Conservation (phyloP, 371 early-diverging fungal genomes). For the Actinomucor elegans region DNA sequence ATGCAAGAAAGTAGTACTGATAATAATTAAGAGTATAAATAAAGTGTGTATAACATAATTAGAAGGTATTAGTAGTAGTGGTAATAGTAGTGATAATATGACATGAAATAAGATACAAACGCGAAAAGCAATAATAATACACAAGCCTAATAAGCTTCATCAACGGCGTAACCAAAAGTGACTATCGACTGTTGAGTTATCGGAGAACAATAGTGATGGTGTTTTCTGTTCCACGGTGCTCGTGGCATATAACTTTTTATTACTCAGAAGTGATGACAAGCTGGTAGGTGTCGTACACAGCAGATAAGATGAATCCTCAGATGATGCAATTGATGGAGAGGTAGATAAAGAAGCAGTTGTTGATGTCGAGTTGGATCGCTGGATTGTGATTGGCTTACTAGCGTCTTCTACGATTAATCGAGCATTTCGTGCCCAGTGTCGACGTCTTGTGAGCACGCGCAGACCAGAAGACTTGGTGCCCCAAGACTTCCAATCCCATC, state of each 20-base stretch:
- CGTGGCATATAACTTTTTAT: constrained; percentile 1
- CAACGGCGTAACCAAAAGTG: constrained; percentile 12
- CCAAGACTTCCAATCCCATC: constrained; percentile 19
- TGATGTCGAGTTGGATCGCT: constrained; percentile 1
- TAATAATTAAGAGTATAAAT: no score
- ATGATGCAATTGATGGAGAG: constrained; percentile 1
- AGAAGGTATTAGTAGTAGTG: not conserved
- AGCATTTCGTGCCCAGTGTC: constrained; percentile 24
- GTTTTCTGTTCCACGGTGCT: constrained; percentile 10
- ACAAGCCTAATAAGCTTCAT: not conserved
- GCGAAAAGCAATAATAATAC: not conserved
- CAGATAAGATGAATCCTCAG: constrained; percentile 1
- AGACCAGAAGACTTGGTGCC: constrained; percentile 6
- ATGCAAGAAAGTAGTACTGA: no score
- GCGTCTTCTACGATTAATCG: constrained; percentile 3
- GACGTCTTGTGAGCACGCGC: constrained; percentile 22
- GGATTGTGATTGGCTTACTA: not conserved
- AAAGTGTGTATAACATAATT: not conserved
- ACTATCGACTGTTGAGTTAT: constrained; percentile 1
- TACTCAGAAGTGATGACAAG: not conserved
- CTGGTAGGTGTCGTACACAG: constrained; percentile 6
- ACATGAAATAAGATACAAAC: not conserved
- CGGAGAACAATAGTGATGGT: not conserved
- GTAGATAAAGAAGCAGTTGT: not conserved
- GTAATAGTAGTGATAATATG: not conserved